phyloP scores from a whole-genome alignment of 129 eudicot genomes.

The Saussurea involucrata region DNA sequence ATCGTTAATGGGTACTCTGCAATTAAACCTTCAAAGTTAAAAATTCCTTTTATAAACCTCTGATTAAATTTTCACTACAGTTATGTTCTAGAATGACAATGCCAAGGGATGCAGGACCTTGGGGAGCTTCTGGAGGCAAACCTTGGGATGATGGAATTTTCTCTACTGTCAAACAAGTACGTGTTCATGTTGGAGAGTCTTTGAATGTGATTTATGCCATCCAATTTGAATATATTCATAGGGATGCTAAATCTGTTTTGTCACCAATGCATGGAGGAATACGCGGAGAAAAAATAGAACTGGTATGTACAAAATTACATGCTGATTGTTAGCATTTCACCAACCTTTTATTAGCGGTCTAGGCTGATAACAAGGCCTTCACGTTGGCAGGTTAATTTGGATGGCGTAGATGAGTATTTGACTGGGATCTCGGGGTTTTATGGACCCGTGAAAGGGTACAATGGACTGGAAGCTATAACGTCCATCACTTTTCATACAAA shows the following conservation, averaged over 20 bases:
- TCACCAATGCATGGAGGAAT: slow-evolving; percentile 20
- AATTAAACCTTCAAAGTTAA: too few species aligned
- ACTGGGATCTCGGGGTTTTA: slow-evolving; percentile 13
- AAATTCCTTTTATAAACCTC: too few species aligned
- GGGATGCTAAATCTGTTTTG: slow-evolving; percentile 19
- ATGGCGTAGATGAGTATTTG: neutral
- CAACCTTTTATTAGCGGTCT: neutral
- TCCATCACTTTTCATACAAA: slow-evolving; percentile 22
- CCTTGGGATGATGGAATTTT: slow-evolving; percentile 36
- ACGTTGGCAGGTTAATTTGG: slow-evolving; percentile 16
- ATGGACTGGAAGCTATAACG: slow-evolving; percentile 6
- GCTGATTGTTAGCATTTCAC: neutral
- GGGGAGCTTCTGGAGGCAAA: slow-evolving; percentile 13
- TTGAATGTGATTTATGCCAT: slow-evolving; percentile 4
- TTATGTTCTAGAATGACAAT: too few species aligned
- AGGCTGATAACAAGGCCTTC: neutral
- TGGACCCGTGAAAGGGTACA: neutral
- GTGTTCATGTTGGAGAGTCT: neutral
- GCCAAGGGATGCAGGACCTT: too few species aligned
- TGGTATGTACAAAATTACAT: neutral
- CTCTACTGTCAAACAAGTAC: slow-evolving; percentile 2
- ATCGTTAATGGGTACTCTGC: too few species aligned
- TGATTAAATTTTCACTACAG: too few species aligned
- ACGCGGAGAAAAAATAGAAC: neutral
- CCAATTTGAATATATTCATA: slow-evolving; percentile 2